phyloP scores from a whole-genome alignment of 2,329 filamentous ascomycete genomes.

The Gaeumannomyces sp. region DNA sequence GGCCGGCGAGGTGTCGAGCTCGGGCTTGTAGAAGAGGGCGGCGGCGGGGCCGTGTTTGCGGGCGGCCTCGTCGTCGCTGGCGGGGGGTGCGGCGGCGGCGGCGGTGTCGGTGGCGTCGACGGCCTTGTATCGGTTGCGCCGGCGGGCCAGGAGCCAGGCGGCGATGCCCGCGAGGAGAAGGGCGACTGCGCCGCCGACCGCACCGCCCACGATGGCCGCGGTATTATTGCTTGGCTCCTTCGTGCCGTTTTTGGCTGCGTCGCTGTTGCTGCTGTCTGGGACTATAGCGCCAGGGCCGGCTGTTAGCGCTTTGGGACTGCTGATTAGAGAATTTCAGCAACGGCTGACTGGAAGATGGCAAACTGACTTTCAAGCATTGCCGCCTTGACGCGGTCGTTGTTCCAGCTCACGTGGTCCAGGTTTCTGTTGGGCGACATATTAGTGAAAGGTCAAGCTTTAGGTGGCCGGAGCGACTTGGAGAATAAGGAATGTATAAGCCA shows the following conservation, averaged over 20 bases:
- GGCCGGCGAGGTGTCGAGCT: background rate
- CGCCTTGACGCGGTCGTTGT: background rate
- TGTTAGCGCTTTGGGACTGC: background rate
- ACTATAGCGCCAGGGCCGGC: background rate
- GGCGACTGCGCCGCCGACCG: constrained; percentile 70
- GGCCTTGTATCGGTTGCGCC: background rate
- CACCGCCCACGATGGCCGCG: constrained; percentile 84
- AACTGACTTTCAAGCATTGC: background rate
- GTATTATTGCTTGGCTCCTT: constrained; percentile 39
- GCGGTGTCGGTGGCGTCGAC: background rate
- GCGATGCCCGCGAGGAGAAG: constrained; percentile 45
- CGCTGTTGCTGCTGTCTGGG: background rate
- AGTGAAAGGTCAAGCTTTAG: background rate
- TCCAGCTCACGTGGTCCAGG: background rate
- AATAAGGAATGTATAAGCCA: background rate
- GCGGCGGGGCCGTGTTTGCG: background rate
- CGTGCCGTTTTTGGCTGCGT: background rate
- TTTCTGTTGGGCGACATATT: background rate
- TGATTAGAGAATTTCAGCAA: background rate
- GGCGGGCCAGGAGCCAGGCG: constrained; percentile 73
- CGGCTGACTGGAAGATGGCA: background rate
- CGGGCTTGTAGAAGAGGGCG: background rate
- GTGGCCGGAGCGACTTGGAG: background rate
- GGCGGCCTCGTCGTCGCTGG: background rate
- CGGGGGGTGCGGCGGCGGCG: background rate